Base-by-base conservation (phyloP, 2,329 filamentous ascomycete genomes). In the Ophiostoma fasciatum region DNA sequence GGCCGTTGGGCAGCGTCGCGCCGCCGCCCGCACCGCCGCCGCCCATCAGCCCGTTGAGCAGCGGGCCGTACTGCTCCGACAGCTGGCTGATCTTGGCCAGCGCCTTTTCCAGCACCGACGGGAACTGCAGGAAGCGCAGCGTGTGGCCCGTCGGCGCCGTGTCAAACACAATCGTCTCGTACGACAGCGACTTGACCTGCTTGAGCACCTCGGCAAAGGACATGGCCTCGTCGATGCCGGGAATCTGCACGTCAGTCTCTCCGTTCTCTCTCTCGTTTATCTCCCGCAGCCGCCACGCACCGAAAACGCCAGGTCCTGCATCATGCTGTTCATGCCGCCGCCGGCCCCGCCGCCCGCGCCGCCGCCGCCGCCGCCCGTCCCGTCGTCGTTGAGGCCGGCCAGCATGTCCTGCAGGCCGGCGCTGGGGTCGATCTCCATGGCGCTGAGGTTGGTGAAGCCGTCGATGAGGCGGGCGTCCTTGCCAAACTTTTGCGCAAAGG, bases 391-490 rank as follows among this genome's bases (percentile, higher is more conserved):
- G 53, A 76, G 69, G 2, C 78, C 79, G 9, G 82, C 81, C 44
- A 98, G 64, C 38, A 98, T 63, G 56, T 98, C 90, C 61, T 94
- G 90, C 58, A 98, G 94, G 53, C 84, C 94, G 32, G 88, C 90
- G 55, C 94, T 96, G 36, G 90, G 90, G 53, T 98, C 90, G 50
- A 98, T 96, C 62, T 98, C 90, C 90, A 98, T 98, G 44, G 90
- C 90, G 55, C 83, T 92, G 47, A 98, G 66, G 59, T 94, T 94
- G 23, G 78, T 74, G 53, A 93, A 94, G 48, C 90, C 90, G 49
- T 94, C 78, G 46, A 98, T 71, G 27, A 94, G 74, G 44, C 85
- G 77, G 36, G 90, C 90, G 60, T 98, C 90, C 68, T 98, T 98
- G 65, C 90, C 90, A 53, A 98, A 98, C 64, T 98, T 98, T 61